Conservation (phyloP, 306 rosid genomes). For the Cicer bijugum region DNA sequence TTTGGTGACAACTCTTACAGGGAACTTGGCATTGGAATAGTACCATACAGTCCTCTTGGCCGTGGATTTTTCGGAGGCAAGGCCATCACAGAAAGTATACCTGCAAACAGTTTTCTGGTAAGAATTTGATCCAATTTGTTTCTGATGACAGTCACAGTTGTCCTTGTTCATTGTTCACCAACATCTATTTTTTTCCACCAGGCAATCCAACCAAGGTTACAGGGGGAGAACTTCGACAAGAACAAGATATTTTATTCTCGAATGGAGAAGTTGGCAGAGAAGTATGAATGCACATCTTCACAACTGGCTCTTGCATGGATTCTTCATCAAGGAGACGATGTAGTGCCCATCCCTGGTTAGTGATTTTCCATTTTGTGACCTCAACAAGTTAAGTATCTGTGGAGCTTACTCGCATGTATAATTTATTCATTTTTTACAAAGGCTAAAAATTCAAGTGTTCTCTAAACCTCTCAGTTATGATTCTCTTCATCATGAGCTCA, state of each 20-base stretch:
- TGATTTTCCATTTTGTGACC: neutral
- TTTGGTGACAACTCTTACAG: constrained; percentile 45
- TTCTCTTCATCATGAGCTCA: too few relatives aligned
- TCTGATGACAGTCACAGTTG: constrained; percentile 17
- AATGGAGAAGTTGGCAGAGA: constrained; percentile 58
- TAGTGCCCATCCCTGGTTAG: constrained; percentile 78
- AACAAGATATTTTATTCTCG: constrained; percentile 57
- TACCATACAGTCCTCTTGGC: constrained; percentile 87
- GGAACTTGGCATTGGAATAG: constrained; percentile 84
- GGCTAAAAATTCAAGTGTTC: neutral
- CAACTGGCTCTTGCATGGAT: constrained; percentile 78
- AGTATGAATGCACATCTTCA: constrained; percentile 57
- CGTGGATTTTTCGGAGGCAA: constrained; percentile 89
- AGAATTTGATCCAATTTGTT: constrained; percentile 23
- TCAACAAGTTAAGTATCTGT: neutral
- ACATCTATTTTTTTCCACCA: constrained; percentile 42
- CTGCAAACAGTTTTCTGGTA: constrained; percentile 60
- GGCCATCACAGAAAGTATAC: constrained; percentile 65
- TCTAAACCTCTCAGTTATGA: too few relatives aligned
- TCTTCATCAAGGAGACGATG: constrained; percentile 64
- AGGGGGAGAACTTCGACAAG: constrained; percentile 65
- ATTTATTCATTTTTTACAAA: neutral
- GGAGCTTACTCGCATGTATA: neutral
- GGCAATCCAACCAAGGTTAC: constrained; percentile 61
- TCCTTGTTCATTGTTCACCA: constrained; percentile 8